A percentile compares a stretch with the other conserved stretches of the same genome.
Evolutionary conservation across 768 basidiomycete genomes (phyloP).

Genomic region (Podaxis sp.): DNA sequence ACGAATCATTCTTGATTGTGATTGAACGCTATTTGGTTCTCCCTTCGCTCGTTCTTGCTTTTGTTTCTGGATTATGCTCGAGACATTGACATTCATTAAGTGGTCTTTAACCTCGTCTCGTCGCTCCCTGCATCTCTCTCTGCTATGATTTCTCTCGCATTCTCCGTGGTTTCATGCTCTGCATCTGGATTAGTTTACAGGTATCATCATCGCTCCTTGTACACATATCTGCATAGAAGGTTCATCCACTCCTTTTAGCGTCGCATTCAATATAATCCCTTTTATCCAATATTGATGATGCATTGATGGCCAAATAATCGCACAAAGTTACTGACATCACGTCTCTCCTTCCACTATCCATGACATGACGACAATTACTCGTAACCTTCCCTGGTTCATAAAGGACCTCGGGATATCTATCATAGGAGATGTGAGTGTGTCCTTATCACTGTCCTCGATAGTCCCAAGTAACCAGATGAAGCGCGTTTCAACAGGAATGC

Average conservation of each 20-base stretch:
- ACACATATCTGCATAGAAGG: neutral
- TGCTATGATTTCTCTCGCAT: neutral
- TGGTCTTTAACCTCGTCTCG: neutral
- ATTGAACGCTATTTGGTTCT: neutral
- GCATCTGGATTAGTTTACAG: neutral
- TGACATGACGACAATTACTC: slow-evolving; percentile 75
- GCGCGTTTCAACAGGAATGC: slow-evolving; percentile 62
- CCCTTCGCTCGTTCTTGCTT: neutral
- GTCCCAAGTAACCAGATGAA: neutral
- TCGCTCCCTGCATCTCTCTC: neutral
- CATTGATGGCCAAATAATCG: neutral
- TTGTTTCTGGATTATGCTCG: neutral
- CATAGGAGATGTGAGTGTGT: slow-evolving; percentile 66
- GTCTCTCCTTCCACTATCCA: neutral
- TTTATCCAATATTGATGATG: neutral
- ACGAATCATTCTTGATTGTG: neutral
- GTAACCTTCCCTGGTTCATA: slow-evolving; percentile 84
- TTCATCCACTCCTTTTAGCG: neutral
- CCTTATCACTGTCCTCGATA: neutral
- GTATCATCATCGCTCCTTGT: neutral
- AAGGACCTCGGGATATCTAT: slow-evolving; percentile 79
- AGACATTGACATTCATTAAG: neutral
- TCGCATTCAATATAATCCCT: neutral
- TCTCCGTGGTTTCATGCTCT: neutral
- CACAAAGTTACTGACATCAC: neutral